phyloP scores from a whole-genome alignment of 73 alveolate genomes.

The Loxodes magnus region DNA sequence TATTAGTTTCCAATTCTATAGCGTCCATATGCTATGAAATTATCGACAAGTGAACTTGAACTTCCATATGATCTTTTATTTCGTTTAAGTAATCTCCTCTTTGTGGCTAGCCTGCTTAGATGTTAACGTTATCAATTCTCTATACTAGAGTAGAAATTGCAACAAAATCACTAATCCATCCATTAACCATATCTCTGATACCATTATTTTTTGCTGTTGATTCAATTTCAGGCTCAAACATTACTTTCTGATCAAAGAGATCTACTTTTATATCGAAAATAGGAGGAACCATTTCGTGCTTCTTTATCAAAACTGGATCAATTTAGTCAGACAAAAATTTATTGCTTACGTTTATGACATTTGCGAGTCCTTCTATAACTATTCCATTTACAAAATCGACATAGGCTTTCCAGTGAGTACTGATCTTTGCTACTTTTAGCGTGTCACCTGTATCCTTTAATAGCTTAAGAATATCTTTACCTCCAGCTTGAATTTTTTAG shows the following conservation, averaged over 20 bases:
- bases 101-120: no score
- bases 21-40: slow-evolving; percentile 40
- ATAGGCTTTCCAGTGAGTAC: slow-evolving; percentile 62
- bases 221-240: slow-evolving; percentile 70
- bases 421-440: slow-evolving; percentile 65
- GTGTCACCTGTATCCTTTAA: slow-evolving; percentile 78
- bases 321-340: slow-evolving; percentile 48
- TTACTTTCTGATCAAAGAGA: slow-evolving; percentile 38
- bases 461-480: slow-evolving; percentile 60
- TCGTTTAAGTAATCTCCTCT: slow-evolving; percentile 93
- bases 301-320: slow-evolving; percentile 40
- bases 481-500: slow-evolving; percentile 59
- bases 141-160: slow-evolving; percentile 73
- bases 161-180: slow-evolving; percentile 82
- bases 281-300: slow-evolving; percentile 53
- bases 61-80: slow-evolving; percentile 82
- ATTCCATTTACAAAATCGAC: slow-evolving; percentile 65
- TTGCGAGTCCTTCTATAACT: slow-evolving; percentile 65
- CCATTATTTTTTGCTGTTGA: slow-evolving; percentile 67
- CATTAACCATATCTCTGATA: slow-evolving; percentile 77
- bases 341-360: slow-evolving; percentile 48
- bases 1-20: slow-evolving; percentile 72
- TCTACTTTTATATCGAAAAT: slow-evolving; percentile 73
- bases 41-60: slow-evolving; percentile 42
- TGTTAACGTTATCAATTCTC: slow-evolving; percentile 83